Percentiles rank a stretch among this genome's conserved stretches.
Evolutionary conservation across 2,329 filamentous ascomycete species (phyloP).

Genomic region (Alternaria angustiovoidea): DNA sequence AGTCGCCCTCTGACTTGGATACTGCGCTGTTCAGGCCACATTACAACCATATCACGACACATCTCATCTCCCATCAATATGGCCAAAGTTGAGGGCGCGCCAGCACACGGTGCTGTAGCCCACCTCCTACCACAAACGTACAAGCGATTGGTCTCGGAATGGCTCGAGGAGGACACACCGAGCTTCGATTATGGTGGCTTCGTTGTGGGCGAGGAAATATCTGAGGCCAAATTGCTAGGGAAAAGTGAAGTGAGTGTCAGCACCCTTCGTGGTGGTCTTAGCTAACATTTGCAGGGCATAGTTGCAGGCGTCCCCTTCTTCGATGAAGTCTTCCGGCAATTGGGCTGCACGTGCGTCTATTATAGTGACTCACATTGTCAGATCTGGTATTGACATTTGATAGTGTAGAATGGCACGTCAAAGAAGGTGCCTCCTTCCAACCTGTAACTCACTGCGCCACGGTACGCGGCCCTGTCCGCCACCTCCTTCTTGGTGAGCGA

Average conservation of each 20-base stretch:
- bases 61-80: conserved; percentile 10
- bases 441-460: conserved; percentile 73
- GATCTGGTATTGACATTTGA: not conserved
- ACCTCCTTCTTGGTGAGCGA: conserved; percentile 87
- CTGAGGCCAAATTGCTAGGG: conserved; percentile 62
- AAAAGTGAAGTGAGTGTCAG: conserved; percentile 60
- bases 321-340: conserved; percentile 88
- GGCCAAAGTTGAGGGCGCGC: conserved; percentile 59
- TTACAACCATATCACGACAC: not conserved
- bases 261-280: too few relatives aligned
- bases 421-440: conserved; percentile 76
- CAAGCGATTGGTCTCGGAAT: conserved; percentile 79
- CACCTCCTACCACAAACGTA: conserved; percentile 86
- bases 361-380: not conserved
- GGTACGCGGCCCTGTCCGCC: conserved; percentile 82
- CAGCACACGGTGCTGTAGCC: conserved; percentile 65
- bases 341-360: conserved; percentile 74
- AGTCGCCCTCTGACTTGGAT: not conserved
- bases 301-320: conserved; percentile 95
- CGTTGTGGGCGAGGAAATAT: conserved; percentile 78
- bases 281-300: conserved; percentile 64
- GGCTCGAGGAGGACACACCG: conserved; percentile 96
- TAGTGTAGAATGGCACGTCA: conserved; percentile 83
- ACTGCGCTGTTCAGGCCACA: not conserved
- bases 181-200: conserved; percentile 98